Conservation (phyloP, 345 rosid genomes). For the Populus ilicifolia region DNA sequence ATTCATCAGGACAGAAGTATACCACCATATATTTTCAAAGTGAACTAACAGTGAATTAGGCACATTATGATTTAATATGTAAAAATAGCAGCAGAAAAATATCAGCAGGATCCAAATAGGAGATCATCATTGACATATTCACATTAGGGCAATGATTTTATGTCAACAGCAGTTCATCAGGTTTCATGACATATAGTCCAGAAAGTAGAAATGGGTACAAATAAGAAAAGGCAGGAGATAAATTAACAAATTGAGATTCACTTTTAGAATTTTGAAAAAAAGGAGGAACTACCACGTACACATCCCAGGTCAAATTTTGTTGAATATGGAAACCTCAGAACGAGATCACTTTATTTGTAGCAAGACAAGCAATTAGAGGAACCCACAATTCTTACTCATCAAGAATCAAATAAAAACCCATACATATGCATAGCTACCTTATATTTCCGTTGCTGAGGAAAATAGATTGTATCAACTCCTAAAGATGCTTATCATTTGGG, state of each 20-base stretch:
- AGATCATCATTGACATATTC: background rate
- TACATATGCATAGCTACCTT: background rate
- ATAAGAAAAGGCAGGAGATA: background rate
- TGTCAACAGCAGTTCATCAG: background rate
- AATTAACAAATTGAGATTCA: background rate
- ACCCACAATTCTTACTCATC: background rate
- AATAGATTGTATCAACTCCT: background rate
- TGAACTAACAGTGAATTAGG: background rate
- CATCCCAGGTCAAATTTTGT: background rate
- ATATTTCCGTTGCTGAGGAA: background rate
- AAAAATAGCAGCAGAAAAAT: background rate
- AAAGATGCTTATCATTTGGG: background rate
- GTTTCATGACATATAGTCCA: background rate
- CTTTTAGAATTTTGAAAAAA: background rate
- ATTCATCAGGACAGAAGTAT: slow-evolving; percentile 4
- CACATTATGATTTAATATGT: background rate
- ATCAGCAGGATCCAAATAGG: background rate
- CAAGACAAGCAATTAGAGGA: background rate
- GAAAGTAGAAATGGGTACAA: background rate
- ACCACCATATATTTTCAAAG: background rate
- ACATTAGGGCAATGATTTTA: background rate
- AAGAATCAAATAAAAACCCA: background rate
- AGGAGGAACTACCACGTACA: background rate
- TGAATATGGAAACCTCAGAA: background rate
- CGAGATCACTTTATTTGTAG: background rate